Evolutionary conservation across 2,329 filamentous ascomycete species (phyloP).

Genomic region (Xylariales sp.): DNA sequence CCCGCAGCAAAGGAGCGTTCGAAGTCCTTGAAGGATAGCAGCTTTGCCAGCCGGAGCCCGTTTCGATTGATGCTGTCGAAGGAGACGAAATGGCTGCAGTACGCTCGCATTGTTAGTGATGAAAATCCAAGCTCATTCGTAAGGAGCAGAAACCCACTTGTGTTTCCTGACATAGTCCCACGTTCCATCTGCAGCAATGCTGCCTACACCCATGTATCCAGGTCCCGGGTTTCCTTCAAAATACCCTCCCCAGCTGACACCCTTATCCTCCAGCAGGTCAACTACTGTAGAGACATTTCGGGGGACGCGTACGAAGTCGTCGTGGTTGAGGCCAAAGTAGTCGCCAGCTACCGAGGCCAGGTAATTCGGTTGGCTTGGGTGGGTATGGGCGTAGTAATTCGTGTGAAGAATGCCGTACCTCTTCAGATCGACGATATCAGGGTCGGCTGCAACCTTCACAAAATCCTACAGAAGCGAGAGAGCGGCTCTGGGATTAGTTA

Average conservation of each 20-base stretch:
- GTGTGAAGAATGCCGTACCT: constrained; percentile 39
- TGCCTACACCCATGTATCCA: constrained; percentile 39
- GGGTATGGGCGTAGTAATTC: constrained; percentile 41
- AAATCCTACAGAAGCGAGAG: constrained; percentile 38
- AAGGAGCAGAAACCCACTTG: constrained; percentile 23
- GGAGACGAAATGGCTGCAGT: constrained; percentile 35
- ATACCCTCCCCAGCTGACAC: constrained; percentile 39
- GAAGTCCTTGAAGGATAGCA: constrained; percentile 62
- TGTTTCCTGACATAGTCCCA: constrained; percentile 36
- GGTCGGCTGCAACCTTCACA: constrained; percentile 31
- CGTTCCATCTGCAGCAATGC: constrained; percentile 21
- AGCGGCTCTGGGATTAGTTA: no score
- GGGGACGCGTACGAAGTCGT: constrained; percentile 37
- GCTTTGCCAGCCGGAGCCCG: constrained; percentile 46
- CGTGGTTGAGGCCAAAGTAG: constrained; percentile 44
- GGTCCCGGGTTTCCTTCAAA: constrained; percentile 41
- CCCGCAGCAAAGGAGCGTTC: constrained; percentile 50
- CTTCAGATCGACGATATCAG: constrained; percentile 33
- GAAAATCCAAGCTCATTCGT: constrained; percentile 1
- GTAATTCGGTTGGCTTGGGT: constrained; percentile 39
- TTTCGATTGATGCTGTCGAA: constrained; percentile 35
- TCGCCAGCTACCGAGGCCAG: constrained; percentile 40
- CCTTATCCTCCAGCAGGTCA: constrained; percentile 36
- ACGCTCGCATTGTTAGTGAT: no score
- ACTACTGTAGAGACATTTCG: constrained; percentile 41